Conservation (phyloP, 345 rosid species). For the Aegle marmelos region DNA sequence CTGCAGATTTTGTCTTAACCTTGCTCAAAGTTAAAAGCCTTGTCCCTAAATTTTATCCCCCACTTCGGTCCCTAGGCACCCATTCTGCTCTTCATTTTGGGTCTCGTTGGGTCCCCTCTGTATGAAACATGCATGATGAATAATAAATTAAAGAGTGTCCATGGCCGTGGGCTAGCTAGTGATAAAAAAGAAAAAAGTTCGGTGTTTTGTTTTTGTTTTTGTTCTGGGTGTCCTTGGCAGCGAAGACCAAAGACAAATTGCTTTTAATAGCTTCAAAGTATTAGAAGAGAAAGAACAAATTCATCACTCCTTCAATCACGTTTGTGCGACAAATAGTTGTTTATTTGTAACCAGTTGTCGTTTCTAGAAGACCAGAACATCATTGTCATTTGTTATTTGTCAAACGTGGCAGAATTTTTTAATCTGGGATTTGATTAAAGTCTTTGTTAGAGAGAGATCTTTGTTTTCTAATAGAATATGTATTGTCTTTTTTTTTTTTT, state of each 20-base stretch:
- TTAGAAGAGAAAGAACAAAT: background rate
- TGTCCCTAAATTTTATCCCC: background rate
- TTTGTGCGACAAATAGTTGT: background rate
- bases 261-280: no score
- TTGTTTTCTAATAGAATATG: no score
- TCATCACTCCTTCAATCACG: conserved; percentile 10
- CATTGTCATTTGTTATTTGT: background rate
- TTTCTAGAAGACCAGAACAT: background rate
- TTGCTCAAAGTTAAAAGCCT: background rate
- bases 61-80: background rate
- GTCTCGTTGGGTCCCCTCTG: conserved; percentile 30
- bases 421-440: no score
- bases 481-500: no score
- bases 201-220: background rate
- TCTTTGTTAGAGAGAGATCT: no score
- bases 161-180: no score
- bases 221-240: background rate
- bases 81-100: conserved; percentile 10
- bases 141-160: background rate
- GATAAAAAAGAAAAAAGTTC: background rate
- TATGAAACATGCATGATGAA: background rate
- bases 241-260: background rate
- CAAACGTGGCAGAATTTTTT: background rate
- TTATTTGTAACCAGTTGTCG: background rate
- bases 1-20: conserved; percentile 12